Conservation (phyloP, 345 rosid species). For the Dovyalis caffra region DNA sequence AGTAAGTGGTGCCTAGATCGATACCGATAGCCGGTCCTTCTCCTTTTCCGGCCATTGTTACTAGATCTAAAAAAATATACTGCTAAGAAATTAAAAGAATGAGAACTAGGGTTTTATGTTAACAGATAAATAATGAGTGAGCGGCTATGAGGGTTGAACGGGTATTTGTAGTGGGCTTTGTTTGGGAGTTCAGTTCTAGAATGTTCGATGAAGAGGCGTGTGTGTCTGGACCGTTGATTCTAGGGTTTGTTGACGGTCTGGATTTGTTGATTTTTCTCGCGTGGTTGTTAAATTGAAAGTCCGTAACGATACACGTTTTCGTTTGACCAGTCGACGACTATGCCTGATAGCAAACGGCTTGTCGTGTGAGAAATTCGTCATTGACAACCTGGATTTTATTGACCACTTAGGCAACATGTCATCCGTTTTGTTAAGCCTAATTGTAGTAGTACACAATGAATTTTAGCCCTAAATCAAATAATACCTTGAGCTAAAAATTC, state of each 20-base stretch:
- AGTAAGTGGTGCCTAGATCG: constrained; percentile 32
- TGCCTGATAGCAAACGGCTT: not conserved
- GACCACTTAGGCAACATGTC: not conserved
- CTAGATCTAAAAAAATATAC: not conserved
- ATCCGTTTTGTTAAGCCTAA: not conserved
- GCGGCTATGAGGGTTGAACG: accelerated
- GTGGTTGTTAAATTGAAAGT: not conserved
- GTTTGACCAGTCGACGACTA: not conserved
- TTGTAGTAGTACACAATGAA: too few species aligned
- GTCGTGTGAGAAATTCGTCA: not conserved
- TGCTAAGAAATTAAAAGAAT: not conserved
- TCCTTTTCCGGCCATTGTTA: constrained; percentile 20
- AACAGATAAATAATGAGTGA: too few species aligned
- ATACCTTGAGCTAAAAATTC: not conserved
- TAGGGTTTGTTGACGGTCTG: not conserved
- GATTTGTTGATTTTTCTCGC: not conserved
- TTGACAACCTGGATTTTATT: not conserved
- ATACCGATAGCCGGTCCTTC: constrained; percentile 35
- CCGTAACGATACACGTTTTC: not conserved
- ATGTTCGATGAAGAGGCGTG: constrained; percentile 21
- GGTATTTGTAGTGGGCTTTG: not conserved
- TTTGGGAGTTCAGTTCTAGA: constrained; percentile 19
- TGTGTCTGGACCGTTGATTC: constrained; percentile 19
- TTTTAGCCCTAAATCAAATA: not conserved
- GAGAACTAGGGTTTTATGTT: not conserved